Percentiles rank a stretch among this genome's conserved stretches.
phyloP scores from a whole-genome alignment of 345 rosid genomes.

The Bruguiera sexangula region DNA sequence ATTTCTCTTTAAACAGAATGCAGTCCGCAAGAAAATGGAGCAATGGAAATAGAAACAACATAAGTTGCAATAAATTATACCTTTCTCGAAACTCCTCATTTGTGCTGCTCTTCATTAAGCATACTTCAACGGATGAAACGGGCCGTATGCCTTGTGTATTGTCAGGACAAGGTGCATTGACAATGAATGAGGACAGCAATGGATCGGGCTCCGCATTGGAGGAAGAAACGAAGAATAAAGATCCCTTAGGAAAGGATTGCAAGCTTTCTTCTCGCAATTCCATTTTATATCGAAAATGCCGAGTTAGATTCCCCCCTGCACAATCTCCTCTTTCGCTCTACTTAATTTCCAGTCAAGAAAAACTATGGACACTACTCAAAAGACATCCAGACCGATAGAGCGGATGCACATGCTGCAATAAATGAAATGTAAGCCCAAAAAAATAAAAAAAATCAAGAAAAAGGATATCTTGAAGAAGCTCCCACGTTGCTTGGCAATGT shows the following conservation, averaged over 20 bases:
- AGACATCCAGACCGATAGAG: not conserved
- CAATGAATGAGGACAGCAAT: constrained; percentile 62
- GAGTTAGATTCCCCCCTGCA: constrained; percentile 58
- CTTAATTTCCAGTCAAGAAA: constrained; percentile 62
- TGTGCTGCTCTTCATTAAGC: constrained; percentile 30
- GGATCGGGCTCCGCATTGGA: constrained; percentile 64
- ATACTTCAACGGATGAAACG: constrained; percentile 28
- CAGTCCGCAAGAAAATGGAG: not conserved
- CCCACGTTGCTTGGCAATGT: constrained; percentile 66
- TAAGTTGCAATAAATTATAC: constrained; percentile 18
- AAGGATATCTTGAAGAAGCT: constrained; percentile 83
- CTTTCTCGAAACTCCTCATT: constrained; percentile 38
- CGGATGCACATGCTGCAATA: not conserved
- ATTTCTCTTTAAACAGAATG: too few species aligned
- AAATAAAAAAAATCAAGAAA: not conserved
- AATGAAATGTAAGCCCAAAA: not conserved
- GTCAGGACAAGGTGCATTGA: constrained; percentile 37
- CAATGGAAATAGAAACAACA: not conserved
- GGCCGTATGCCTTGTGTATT: constrained; percentile 27
- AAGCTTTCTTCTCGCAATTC: constrained; percentile 66
- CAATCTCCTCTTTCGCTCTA: constrained; percentile 67
- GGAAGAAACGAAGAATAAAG: constrained; percentile 47
- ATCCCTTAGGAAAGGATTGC: constrained; percentile 64
- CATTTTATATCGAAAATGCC: constrained; percentile 49
- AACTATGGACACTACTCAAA: not conserved